Base-by-base conservation (phyloP, 1,284 basidiomycete genomes). In the Moniliella sp. region DNA sequence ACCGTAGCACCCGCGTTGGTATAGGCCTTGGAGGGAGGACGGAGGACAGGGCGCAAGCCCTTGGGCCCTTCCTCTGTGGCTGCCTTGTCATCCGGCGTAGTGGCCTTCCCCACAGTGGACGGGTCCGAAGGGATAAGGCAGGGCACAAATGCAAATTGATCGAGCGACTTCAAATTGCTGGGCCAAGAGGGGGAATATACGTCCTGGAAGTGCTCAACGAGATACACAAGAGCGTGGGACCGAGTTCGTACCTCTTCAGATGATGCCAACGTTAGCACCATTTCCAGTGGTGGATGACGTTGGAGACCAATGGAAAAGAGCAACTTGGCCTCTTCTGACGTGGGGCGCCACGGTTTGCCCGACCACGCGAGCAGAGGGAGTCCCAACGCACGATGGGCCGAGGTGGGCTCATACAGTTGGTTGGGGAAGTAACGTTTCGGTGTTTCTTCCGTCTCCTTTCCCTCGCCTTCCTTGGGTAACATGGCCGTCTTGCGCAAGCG, bases 291-390 rank as follows among this genome's bases (percentile, higher is more conserved):
- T 1, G 86, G 84, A 40, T 67, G 68, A 3, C 73, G 70, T 27
- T 67, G 69, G 12, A 97, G 64, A 2, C 86, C 88, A 10, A 97
- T 65, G 4, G 69, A 66, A 57, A 73, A 78, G 15, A 93, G 62
- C 44, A 94, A 73, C 50, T 76, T 81, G 0, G 83, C 88, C 82
- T 49, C 16, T 13, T 46, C 35, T 5, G 33, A 48, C 5, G 28
- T 28, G 2, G 35, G 19, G 30, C 46, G 42, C 56, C 56, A 59
- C 12, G 35, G 15, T 28, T 42, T 68, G 5, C 67, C 67, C 1
- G 78, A 75, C 86, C 86, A 97, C 48, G 82, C 81, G 25, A 97
- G 67, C 1, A 88, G 57, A 0, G 84, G 82, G 5, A 97, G 64
- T 5, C 71, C 70, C 2, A 94, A 65, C 29, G 72, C 66, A 7